Percentiles rank a stretch among this genome's conserved stretches.
phyloP scores from a whole-genome alignment of 2,329 filamentous ascomycete species.

The Aureobasidium sp. region DNA sequence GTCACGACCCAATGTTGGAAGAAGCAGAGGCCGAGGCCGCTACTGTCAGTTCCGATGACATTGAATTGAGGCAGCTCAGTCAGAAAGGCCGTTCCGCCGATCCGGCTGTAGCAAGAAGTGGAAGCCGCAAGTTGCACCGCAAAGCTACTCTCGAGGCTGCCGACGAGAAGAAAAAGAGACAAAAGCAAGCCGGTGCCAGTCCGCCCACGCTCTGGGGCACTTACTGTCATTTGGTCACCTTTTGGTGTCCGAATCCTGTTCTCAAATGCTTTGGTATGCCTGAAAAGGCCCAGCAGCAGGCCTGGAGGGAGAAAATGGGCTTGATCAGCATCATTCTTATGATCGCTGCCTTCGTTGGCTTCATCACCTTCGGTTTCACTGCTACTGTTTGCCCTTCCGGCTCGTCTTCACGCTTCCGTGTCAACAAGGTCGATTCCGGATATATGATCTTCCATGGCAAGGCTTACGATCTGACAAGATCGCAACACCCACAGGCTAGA shows the following conservation, averaged over 20 bases:
- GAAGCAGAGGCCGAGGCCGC: slow-evolving; percentile 39
- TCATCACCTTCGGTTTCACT: slow-evolving; percentile 94
- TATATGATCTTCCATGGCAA: slow-evolving; percentile 96
- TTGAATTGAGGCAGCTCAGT: slow-evolving; percentile 46
- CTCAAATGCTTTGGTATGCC: slow-evolving; percentile 80
- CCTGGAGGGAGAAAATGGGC: slow-evolving; percentile 98
- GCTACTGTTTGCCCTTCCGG: slow-evolving; percentile 73
- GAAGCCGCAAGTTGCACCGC: slow-evolving; percentile 39
- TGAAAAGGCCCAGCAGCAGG: slow-evolving; percentile 77
- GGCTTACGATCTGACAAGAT: slow-evolving; percentile 75
- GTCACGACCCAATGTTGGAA: slow-evolving; percentile 81
- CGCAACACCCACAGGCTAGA: slow-evolving; percentile 69
- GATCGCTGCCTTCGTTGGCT: slow-evolving; percentile 86
- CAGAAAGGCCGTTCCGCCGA: slow-evolving; percentile 24
- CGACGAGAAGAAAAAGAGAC: slow-evolving; percentile 51
- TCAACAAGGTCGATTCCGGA: slow-evolving; percentile 72
- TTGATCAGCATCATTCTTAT: slow-evolving; percentile 86
- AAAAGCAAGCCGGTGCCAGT: slow-evolving; percentile 57
- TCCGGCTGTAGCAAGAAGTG: slow-evolving; percentile 14
- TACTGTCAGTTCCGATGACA: slow-evolving; percentile 57
- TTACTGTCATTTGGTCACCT: slow-evolving; percentile 89
- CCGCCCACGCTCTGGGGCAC: slow-evolving; percentile 90
- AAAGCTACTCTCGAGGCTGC: slow-evolving; percentile 49
- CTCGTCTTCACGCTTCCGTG: slow-evolving; percentile 59
- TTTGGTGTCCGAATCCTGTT: slow-evolving; percentile 85